Percentiles rank a stretch among this genome's conserved stretches.
Evolutionary conservation across 176 grass and related monocot genomes (phyloP).

Genomic region (Poa pratensis): DNA sequence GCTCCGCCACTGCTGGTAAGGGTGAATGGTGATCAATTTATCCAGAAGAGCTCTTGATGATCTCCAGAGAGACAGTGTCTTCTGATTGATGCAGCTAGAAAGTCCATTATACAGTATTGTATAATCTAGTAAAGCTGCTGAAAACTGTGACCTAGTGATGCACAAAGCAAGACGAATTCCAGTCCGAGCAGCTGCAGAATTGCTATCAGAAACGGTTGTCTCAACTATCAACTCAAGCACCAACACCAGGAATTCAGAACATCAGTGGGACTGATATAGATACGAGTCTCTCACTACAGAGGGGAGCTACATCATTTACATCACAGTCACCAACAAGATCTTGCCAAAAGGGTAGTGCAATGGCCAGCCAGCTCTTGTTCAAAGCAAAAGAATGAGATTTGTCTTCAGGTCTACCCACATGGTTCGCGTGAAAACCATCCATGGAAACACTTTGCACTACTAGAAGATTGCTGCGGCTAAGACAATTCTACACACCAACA

Average conservation of each 20-base stretch:
- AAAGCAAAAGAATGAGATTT: constrained; percentile 44
- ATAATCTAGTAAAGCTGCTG: not conserved
- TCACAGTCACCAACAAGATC: constrained; percentile 18
- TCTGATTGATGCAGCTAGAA: constrained; percentile 18
- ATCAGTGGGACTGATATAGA: constrained; percentile 12
- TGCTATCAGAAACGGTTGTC: not conserved
- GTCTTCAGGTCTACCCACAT: constrained; percentile 42
- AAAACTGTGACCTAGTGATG: not conserved
- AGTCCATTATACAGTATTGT: not conserved
- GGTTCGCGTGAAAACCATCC: not conserved
- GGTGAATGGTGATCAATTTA: not conserved
- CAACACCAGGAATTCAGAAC: not conserved
- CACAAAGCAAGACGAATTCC: not conserved
- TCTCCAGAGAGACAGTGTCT: not conserved
- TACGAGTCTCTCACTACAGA: not conserved
- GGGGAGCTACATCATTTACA: constrained; percentile 38
- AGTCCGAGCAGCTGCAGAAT: too few species aligned
- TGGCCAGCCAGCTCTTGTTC: constrained; percentile 21
- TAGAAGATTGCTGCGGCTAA: constrained; percentile 2
- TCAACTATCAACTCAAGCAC: not conserved
- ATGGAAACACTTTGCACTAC: not conserved
- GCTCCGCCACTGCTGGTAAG: too few species aligned
- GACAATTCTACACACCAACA: constrained; percentile 25
- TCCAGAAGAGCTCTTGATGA: not conserved
- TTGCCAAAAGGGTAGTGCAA: not conserved